Evolutionary conservation across 1,284 basidiomycete genomes (phyloP), one percentile per base, ranked within the genome.

Genomic region (Ustilago curta): DNA sequence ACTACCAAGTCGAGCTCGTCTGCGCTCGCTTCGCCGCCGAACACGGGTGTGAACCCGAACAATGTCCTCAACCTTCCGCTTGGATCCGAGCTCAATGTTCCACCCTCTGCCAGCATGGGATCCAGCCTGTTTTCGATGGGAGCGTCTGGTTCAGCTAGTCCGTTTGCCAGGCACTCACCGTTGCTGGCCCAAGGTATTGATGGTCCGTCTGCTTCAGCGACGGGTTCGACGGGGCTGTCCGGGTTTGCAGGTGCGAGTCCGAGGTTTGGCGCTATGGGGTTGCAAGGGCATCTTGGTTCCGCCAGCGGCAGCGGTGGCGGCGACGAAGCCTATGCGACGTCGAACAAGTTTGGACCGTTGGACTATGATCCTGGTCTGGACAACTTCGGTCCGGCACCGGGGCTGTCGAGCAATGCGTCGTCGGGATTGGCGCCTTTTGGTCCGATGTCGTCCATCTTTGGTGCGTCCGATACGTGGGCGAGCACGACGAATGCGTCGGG

Each of bases 351-450:
- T 25, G 69, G 69, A 1, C 73, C 69, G 23, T 49, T 76, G 1
- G 73, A 76, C 39, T 76, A 76, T 27, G 65, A 72, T 27, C 66
- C 73, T 32, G 47, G 44, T 7, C 27, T 76, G 55, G 69, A 62
- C 39, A 64, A 40, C 16, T 76, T 76, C 48, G 69, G 73, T 8
- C 73, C 68, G 4, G 69, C 64, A 6, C 65, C 68, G 7, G 57
- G 57, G 16, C 44, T 69, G 12, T 43, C 42, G 27, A 27, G 27
- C 7, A 61, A 44, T 23, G n/a, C 48, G 7, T 42, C 5, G 25
- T 44, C 2, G 18, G 62, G 65, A 12, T 12, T 70, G 40, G 40
- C 58, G 1, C 40, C 65, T 0, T 72, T 71, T 59, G 55, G 65
- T 50, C 57, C 60, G 16, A 62, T 71, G 58, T 44, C 52, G 44